Evolutionary conservation across 192 early-diverging fungal species (phyloP).

Genomic region (Allomyces arbusculus): DNA sequence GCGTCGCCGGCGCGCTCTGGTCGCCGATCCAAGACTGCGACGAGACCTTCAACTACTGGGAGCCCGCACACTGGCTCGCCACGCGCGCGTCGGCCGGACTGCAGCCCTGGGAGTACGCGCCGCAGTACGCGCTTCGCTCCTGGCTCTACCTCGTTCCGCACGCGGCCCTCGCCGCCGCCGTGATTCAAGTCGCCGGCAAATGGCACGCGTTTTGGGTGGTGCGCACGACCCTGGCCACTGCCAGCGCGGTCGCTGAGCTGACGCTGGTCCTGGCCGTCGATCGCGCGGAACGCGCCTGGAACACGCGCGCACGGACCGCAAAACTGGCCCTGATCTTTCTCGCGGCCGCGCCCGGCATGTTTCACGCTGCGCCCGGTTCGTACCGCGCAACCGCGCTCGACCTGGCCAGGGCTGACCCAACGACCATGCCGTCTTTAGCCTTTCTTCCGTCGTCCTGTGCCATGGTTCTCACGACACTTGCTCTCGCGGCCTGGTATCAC

Average conservation of each 20-base stretch:
- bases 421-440: conserved; percentile 17
- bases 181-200: background rate
- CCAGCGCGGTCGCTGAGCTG: no score
- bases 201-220: conserved; percentile 6
- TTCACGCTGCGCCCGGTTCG: conserved; percentile 52
- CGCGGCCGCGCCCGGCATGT: conserved; percentile 64
- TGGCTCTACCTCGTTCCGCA: conserved; percentile 58
- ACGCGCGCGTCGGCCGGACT: conserved; percentile 47
- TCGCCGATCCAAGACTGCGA: conserved; percentile 58
- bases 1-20: conserved; percentile 30
- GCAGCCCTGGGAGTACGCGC: conserved; percentile 95
- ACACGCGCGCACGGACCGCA: no score
- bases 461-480: conserved; percentile 66
- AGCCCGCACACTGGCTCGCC: conserved; percentile 71
- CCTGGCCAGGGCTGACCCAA: background rate
- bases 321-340: conserved; percentile 6
- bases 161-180: conserved; percentile 7
- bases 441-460: conserved; percentile 80
- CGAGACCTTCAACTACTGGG: conserved; percentile 94
- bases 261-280: background rate
- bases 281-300: background rate
- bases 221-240: background rate
- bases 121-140: conserved; percentile 67
- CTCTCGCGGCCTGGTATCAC: conserved; percentile 13
- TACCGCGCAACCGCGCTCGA: background rate